Conservation (phyloP, 345 rosid genomes). For the Boechera divaricarpa region DNA sequence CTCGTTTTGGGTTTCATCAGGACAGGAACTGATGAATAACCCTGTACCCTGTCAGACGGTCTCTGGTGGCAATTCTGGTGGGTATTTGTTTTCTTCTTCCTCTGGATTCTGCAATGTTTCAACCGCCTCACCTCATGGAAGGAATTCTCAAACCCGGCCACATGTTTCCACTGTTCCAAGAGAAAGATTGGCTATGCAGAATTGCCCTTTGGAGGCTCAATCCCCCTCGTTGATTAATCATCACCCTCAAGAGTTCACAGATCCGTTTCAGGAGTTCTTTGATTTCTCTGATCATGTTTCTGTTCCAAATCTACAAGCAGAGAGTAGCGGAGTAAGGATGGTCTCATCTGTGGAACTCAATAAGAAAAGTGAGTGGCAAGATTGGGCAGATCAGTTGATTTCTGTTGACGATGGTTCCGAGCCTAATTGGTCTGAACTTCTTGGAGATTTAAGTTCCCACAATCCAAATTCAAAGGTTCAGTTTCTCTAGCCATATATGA, state of each 20-base stretch:
- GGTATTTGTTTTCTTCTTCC: conserved; percentile 36
- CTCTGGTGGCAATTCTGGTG: conserved; percentile 41
- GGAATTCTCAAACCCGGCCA: conserved; percentile 32
- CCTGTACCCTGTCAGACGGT: conserved; percentile 49
- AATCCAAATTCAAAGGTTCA: conserved; percentile 60
- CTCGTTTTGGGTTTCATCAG: conserved; percentile 54
- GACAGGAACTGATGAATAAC: conserved; percentile 54
- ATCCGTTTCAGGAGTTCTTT: conserved; percentile 62
- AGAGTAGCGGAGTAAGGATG: conserved; percentile 45
- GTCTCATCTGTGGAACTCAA: conserved; percentile 49
- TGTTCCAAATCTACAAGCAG: conserved; percentile 50
- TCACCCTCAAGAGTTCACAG: conserved; percentile 52
- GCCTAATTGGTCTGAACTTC: conserved; percentile 75
- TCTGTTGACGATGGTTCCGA: conserved; percentile 65
- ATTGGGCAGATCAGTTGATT: conserved; percentile 73
- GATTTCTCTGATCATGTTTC: conserved; percentile 55
- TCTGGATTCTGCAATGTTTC: conserved; percentile 45
- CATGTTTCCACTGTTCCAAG: conserved; percentile 29
- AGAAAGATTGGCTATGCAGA: conserved; percentile 25
- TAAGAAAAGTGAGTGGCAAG: conserved; percentile 61
- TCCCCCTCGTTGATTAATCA: conserved; percentile 46
- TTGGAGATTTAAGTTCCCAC: conserved; percentile 50
- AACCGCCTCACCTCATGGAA: conserved; percentile 40
- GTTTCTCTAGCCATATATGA: conserved; percentile 36
- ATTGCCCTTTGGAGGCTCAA: conserved; percentile 50